Percentiles rank a stretch among this genome's conserved stretches.
Evolutionary conservation across 2,329 filamentous ascomycete genomes (phyloP).

Genomic region (Clonostachys rhizophaga): DNA sequence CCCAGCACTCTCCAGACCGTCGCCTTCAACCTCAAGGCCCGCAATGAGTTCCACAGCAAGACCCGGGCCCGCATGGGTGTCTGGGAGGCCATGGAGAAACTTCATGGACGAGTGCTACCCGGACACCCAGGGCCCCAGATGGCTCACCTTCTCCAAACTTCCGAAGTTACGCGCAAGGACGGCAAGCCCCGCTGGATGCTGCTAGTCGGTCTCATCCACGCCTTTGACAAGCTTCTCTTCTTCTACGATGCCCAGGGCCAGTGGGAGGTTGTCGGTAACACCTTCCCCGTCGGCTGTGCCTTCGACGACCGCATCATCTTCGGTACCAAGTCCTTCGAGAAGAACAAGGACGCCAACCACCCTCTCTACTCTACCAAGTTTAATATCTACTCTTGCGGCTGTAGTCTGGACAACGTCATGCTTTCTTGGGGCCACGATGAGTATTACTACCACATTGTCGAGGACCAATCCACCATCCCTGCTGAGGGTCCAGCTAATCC

Average conservation of each 20-base stretch:
- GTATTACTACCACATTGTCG: constrained; percentile 82
- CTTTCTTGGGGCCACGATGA: constrained; percentile 88
- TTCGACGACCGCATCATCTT: constrained; percentile 78
- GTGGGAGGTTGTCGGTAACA: constrained; percentile 91
- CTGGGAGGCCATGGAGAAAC: constrained; percentile 90
- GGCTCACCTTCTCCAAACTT: constrained; percentile 82
- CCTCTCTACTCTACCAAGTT: constrained; percentile 69
- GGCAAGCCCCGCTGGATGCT: constrained; percentile 82
- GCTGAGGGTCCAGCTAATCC: constrained; percentile 81
- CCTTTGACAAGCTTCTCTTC: constrained; percentile 74
- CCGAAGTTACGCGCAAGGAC: constrained; percentile 84
- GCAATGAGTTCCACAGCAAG: constrained; percentile 52
- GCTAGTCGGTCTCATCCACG: constrained; percentile 71
- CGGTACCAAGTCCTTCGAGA: constrained; percentile 63
- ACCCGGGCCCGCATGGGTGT: constrained; percentile 67
- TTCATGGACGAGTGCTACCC: constrained; percentile 89
- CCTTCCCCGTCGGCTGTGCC: constrained; percentile 72
- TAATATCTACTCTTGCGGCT: constrained; percentile 76
- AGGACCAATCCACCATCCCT: constrained; percentile 75
- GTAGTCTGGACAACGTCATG: constrained; percentile 84
- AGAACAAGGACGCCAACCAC: constrained; percentile 71
- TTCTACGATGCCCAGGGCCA: constrained; percentile 74
- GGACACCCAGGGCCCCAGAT: constrained; percentile 81
- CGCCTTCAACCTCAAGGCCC: constrained; percentile 78
- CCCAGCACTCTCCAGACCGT: constrained; percentile 70